Conservation (phyloP, 352 stramenopile species). For the Phytophthora sansomeana region DNA sequence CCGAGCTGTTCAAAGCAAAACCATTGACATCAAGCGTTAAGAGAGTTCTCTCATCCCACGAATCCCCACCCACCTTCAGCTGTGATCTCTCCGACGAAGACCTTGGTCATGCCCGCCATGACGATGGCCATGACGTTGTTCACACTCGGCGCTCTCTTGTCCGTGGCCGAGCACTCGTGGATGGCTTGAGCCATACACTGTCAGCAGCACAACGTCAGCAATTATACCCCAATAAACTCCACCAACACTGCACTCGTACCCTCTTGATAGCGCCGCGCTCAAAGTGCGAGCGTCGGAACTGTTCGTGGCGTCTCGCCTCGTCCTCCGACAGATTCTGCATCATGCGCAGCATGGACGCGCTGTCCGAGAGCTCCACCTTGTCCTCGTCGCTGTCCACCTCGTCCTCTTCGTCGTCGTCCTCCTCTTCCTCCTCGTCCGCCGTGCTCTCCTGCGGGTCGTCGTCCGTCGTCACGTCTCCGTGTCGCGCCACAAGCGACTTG, state of each 20-base stretch:
- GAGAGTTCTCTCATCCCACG: neutral
- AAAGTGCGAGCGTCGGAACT: conserved; percentile 87
- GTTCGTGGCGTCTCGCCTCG: conserved; percentile 77
- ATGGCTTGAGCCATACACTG: conserved; percentile 85
- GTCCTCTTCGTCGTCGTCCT: conserved; percentile 55
- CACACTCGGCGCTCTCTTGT: conserved; percentile 65
- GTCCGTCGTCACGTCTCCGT: conserved; percentile 60
- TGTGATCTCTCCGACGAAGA: conserved; percentile 83
- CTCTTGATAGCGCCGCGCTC: conserved; percentile 83
- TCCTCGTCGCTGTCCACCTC: conserved; percentile 61
- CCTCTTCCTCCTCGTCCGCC: conserved; percentile 62
- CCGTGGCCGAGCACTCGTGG: conserved; percentile 61
- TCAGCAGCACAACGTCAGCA: conserved; percentile 14
- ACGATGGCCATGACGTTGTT: conserved; percentile 90
- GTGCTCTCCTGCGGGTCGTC: conserved; percentile 55
- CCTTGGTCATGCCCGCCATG: conserved; percentile 90
- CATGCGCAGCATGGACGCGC: conserved; percentile 79
- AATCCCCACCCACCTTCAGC: conserved; percentile 60
- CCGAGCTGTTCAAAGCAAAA: conserved; percentile 47
- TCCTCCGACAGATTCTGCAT: conserved; percentile 69
- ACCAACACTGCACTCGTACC: conserved; percentile 34
- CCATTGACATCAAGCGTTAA: neutral
- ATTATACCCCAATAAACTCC: neutral
- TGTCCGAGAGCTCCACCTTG: conserved; percentile 61
- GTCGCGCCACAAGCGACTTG: conserved; percentile 15